Conservation (phyloP, 345 rosid species). For the Populus simonii region DNA sequence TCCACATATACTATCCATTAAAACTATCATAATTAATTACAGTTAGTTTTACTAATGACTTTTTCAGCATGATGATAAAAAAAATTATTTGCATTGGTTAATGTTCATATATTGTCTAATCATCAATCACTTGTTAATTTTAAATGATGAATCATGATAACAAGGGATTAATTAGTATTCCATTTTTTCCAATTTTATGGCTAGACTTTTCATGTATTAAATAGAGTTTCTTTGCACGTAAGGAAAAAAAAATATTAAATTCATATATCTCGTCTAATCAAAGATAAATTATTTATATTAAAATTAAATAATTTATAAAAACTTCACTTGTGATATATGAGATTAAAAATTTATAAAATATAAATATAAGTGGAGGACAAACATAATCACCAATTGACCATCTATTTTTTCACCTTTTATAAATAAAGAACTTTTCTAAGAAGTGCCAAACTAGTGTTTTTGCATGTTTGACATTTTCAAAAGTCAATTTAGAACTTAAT, state of each 20-base stretch:
- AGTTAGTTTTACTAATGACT: background rate
- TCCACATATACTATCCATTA: background rate
- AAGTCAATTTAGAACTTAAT: background rate
- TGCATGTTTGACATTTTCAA: background rate
- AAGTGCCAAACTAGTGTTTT: background rate
- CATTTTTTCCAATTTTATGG: background rate
- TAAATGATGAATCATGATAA: background rate
- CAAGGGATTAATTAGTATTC: background rate
- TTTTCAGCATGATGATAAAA: background rate
- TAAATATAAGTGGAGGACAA: background rate
- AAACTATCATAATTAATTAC: background rate
- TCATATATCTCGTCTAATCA: background rate
- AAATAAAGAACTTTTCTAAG: background rate
- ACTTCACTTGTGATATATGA: too few species aligned
- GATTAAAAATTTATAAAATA: too few species aligned
- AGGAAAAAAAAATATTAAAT: background rate
- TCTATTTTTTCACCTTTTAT: background rate
- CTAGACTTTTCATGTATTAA: too few species aligned
- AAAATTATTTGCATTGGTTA: background rate
- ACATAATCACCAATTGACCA: background rate
- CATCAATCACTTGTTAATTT: background rate
- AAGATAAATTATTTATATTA: background rate
- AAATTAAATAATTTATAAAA: background rate
- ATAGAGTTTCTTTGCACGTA: too few species aligned
- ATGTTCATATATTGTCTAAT: background rate